Conservation (phyloP, 768 basidiomycete genomes). For the Suillus weaverae region DNA sequence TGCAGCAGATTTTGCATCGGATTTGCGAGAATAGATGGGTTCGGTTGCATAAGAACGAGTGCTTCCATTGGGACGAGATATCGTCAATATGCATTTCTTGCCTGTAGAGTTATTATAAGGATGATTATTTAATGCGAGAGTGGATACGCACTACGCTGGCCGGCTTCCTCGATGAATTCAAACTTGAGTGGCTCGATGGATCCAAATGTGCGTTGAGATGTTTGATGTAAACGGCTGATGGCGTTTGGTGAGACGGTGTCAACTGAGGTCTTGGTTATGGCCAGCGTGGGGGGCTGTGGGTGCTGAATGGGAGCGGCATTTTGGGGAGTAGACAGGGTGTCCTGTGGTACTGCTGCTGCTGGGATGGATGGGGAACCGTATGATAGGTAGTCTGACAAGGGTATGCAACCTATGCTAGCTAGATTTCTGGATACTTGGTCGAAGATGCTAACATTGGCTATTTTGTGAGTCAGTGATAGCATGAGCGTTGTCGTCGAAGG, state of each 20-base stretch:
- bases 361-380: neutral
- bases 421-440: slow-evolving; percentile 28
- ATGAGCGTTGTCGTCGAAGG: neutral
- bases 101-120: slow-evolving; percentile 32
- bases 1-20: slow-evolving; percentile 54
- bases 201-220: slow-evolving; percentile 45
- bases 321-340: neutral
- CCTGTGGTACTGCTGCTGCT: neutral
- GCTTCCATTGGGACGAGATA: slow-evolving; percentile 53
- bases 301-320: slow-evolving; percentile 6
- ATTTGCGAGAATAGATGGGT: slow-evolving; percentile 41
- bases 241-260: slow-evolving; percentile 19
- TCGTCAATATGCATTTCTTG: slow-evolving; percentile 62
- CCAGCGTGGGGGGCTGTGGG: slow-evolving; percentile 7
- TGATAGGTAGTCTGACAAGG: slow-evolving; percentile 30
- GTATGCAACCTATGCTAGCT: slow-evolving; percentile 28
- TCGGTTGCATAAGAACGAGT: slow-evolving; percentile 56
- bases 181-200: slow-evolving; percentile 42
- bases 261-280: neutral
- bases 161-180: slow-evolving; percentile 45
- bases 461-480: neutral
- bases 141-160: slow-evolving; percentile 34
- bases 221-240: slow-evolving; percentile 41
- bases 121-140: neutral
- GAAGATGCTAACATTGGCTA: slow-evolving; percentile 10